These are phyloP conservation scores for Paraphoma chrysanthemicola DNA, from an alignment of 2,329 filamentous ascomycete genomes.

Conservation along the genomic window DNA sequence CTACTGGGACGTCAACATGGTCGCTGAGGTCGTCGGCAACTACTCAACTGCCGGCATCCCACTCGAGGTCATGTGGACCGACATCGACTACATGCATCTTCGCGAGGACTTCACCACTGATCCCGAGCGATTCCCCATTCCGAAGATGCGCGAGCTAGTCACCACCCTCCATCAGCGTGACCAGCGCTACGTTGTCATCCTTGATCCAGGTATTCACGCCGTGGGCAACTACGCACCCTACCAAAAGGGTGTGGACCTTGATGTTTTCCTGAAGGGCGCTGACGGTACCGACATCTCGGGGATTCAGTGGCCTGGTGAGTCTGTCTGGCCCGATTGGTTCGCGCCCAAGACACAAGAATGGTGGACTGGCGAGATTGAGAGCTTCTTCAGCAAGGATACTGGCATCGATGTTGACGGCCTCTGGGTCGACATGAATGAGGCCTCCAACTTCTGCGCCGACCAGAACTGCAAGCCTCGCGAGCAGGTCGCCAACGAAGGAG, in stretches of 20 bases:
- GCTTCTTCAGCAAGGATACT: slow-evolving; percentile 68
- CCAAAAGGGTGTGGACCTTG: slow-evolving; percentile 66
- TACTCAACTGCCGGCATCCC: slow-evolving; percentile 71
- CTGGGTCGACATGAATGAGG: slow-evolving; percentile 60
- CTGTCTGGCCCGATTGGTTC: slow-evolving; percentile 81
- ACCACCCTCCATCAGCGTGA: slow-evolving; percentile 69
- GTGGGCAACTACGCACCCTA: slow-evolving; percentile 63
- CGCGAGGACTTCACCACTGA: slow-evolving; percentile 71
- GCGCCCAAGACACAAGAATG: slow-evolving; percentile 67
- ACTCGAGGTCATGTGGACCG: slow-evolving; percentile 76
- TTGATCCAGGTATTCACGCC: slow-evolving; percentile 67
- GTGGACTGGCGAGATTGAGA: slow-evolving; percentile 72
- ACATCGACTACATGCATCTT: slow-evolving; percentile 73
- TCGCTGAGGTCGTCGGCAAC: slow-evolving; percentile 72
- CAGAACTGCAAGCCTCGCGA: slow-evolving; percentile 56
- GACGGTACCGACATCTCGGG: slow-evolving; percentile 66
- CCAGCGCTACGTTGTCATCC: slow-evolving; percentile 79
- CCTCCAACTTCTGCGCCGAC: slow-evolving; percentile 45
- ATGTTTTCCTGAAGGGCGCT: slow-evolving; percentile 58
- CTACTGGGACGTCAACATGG: slow-evolving; percentile 65
- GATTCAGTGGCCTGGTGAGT: slow-evolving; percentile 79
- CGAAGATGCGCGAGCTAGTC: slow-evolving; percentile 70
- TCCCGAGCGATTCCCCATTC: slow-evolving; percentile 66
- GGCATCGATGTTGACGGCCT: slow-evolving; percentile 79
- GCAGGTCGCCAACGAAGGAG: slow-evolving; percentile 49